phyloP scores from a whole-genome alignment of 139 green algal genomes.

The Chlamydomonas urium region DNA sequence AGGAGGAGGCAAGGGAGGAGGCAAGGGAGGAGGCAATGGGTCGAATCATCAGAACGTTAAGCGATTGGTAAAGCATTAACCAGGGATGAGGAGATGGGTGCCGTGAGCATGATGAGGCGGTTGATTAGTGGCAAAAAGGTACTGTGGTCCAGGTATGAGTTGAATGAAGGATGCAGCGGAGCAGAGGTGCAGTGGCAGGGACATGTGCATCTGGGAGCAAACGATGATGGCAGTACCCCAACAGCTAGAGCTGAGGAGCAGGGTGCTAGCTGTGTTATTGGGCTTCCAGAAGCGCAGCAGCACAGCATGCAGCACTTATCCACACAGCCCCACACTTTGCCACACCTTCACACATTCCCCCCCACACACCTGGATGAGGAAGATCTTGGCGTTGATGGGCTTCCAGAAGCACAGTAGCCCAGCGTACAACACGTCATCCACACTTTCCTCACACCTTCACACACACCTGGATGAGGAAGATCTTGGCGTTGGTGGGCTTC shows the following conservation, averaged over 20 bases:
- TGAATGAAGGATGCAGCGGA: background rate
- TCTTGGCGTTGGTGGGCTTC: conserved; percentile 1
- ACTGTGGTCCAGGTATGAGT: background rate
- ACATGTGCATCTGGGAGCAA: background rate
- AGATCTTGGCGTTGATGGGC: conserved; percentile 11
- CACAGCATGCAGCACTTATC: background rate
- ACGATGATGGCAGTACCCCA: too few relatives aligned
- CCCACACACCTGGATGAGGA: too few relatives aligned
- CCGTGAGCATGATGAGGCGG: conserved; percentile 18
- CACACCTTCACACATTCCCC: too few relatives aligned
- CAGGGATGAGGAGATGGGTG: conserved; percentile 8
- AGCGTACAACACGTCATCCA: background rate
- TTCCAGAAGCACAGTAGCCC: background rate
- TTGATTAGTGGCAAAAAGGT: conserved; percentile 12
- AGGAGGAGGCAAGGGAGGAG: too few relatives aligned
- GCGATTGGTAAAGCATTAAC: too few relatives aligned
- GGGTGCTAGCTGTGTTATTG: too few relatives aligned
- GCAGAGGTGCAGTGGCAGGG: too few relatives aligned
- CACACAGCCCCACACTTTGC: too few relatives aligned
- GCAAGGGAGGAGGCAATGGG: too few relatives aligned
- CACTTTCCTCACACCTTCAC: background rate
- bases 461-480: conserved; percentile 8
- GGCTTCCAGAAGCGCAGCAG: too few relatives aligned
- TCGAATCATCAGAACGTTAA: too few relatives aligned
- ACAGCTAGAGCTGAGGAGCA: too few relatives aligned